Evolutionary conservation across 176 grass and related monocot genomes (phyloP).

Genomic region (Oryza officinalis): DNA sequence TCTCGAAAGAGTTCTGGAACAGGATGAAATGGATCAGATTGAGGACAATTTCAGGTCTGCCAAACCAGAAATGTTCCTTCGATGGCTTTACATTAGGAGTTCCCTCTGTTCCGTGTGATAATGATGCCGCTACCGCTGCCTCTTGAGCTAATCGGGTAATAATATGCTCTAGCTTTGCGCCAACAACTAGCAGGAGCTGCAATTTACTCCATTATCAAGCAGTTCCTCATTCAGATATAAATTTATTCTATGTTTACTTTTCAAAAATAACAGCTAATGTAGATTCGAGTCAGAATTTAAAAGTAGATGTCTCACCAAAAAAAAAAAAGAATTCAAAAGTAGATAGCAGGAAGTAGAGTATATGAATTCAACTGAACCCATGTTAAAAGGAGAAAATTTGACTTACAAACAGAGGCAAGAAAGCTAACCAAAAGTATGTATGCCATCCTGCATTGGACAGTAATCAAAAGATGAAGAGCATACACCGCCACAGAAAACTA

Average conservation of each 20-base stretch:
- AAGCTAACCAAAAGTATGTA: constrained; percentile 94
- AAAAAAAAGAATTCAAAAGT: neutral
- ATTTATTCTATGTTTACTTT: neutral
- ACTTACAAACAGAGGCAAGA: constrained; percentile 91
- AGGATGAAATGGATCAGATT: constrained; percentile 90
- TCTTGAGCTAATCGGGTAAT: constrained; percentile 80
- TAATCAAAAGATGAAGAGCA: constrained; percentile 17
- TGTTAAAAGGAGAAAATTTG: neutral
- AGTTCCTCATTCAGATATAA: neutral
- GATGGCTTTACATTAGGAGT: constrained; percentile 54
- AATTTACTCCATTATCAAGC: constrained; percentile 33
- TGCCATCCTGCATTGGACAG: constrained; percentile 89
- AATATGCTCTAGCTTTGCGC: constrained; percentile 84
- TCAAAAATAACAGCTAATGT: neutral
- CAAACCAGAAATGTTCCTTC: constrained; percentile 85
- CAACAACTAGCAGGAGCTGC: constrained; percentile 82
- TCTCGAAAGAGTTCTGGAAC: constrained; percentile 97
- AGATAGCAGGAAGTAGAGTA: neutral
- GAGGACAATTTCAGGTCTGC: constrained; percentile 57
- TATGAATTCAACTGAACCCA: neutral
- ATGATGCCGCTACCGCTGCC: constrained; percentile 17
- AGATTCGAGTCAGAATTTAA: constrained; percentile 19
- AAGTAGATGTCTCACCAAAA: neutral
- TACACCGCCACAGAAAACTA: neutral
- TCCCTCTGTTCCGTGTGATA: neutral